Conservation (phyloP, 1,284 basidiomycete genomes). For the Cutaneotrichosporon arboriforme region DNA sequence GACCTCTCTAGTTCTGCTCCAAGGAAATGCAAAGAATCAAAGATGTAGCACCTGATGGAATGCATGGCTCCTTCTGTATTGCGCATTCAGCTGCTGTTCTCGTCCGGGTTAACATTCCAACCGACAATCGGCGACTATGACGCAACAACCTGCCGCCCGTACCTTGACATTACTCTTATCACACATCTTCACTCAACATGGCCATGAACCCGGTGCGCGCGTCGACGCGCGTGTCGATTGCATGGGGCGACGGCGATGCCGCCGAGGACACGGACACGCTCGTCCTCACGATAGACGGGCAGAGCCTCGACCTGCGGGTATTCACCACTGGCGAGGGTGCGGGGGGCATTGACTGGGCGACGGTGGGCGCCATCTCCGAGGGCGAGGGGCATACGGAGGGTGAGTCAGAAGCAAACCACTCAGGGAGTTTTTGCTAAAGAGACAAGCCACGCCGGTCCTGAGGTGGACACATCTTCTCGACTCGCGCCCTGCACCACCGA, state of each 20-base stretch:
- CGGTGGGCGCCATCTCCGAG: constrained; percentile 19
- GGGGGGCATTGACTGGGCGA: constrained; percentile 29
- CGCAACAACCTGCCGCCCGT: too few relatives aligned
- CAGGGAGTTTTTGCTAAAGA: background rate
- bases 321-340: constrained; percentile 17
- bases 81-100: too few relatives aligned
- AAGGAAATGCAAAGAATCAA: too few relatives aligned
- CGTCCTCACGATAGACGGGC: constrained; percentile 33
- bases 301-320: constrained; percentile 33
- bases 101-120: too few relatives aligned
- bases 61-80: too few relatives aligned
- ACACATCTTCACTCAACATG: background rate
- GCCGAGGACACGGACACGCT: constrained; percentile 38
- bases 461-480: constrained; percentile 32
- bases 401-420: background rate
- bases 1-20: too few relatives aligned
- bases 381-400: constrained; percentile 17
- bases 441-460: constrained; percentile 22
- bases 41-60: too few relatives aligned
- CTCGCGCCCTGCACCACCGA: constrained; percentile 16
- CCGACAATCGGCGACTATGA: too few relatives aligned
- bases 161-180: too few relatives aligned
- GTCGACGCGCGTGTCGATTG: constrained; percentile 33
- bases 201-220: constrained; percentile 26
- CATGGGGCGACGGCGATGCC: constrained; percentile 26